Percentiles rank a stretch among this genome's conserved stretches.
These are phyloP conservation scores for Microcyclosporella mali DNA, from an alignment of 2,329 filamentous ascomycete species.

Conservation along the genomic window DNA sequence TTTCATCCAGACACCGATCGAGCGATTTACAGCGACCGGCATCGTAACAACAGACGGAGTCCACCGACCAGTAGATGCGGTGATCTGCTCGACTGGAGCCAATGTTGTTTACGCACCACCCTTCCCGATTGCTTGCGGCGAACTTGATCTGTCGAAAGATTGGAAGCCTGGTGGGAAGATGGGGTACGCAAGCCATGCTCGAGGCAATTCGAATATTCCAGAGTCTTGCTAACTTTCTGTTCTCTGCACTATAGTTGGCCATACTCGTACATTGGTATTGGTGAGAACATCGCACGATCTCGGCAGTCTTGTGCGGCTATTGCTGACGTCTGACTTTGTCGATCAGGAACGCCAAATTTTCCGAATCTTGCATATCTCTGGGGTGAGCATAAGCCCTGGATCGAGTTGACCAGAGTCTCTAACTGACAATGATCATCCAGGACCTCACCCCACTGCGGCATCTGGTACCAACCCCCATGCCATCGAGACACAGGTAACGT, in stretches of 20 bases:
- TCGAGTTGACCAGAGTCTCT: too few species aligned
- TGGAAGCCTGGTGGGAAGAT: constrained; percentile 32
- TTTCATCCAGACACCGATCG: constrained; percentile 39
- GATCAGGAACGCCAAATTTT: constrained; percentile 6
- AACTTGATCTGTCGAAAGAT: constrained; percentile 22
- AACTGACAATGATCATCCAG: constrained; percentile 6
- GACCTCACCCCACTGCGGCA: constrained; percentile 18
- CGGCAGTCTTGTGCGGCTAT: too few species aligned
- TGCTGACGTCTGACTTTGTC: not conserved
- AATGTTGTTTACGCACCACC: constrained; percentile 31
- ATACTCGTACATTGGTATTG: constrained; percentile 24
- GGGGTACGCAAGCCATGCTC: too few species aligned
- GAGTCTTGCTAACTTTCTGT: too few species aligned
- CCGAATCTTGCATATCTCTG: constrained; percentile 24
- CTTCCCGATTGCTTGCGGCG: constrained; percentile 25
- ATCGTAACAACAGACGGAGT: constrained; percentile 38
- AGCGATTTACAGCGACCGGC: constrained; percentile 34
- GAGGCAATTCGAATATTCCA: too few species aligned
- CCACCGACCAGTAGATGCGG: constrained; percentile 34
- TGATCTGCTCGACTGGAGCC: constrained; percentile 42
- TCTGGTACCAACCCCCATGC: constrained; percentile 39
- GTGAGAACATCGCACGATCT: not conserved
- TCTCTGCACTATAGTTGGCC: constrained; percentile 24
- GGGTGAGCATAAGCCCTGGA: constrained; percentile 11
- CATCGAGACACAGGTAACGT: constrained; percentile 60